phyloP scores from a whole-genome alignment of 805 yeast genomes.

The Pichia kluyveri region DNA sequence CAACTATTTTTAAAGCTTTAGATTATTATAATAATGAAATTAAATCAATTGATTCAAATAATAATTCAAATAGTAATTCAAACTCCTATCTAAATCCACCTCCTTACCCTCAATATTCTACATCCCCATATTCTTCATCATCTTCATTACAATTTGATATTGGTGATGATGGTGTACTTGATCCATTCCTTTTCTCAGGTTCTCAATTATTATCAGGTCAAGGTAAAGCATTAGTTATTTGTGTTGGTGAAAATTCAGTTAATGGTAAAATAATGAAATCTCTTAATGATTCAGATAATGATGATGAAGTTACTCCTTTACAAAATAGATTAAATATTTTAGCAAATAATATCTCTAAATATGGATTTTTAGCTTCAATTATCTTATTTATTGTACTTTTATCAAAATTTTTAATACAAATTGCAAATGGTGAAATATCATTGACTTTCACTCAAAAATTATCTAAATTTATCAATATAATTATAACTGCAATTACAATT shows the following conservation, averaged over 20 bases:
- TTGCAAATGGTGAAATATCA: constrained; percentile 34
- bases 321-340: constrained; percentile 72
- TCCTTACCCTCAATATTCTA: no score
- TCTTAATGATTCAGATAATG: constrained; percentile 64
- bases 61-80: constrained; percentile 4
- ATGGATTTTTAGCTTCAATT: constrained; percentile 80
- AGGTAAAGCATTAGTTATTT: constrained; percentile 79
- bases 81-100: no score
- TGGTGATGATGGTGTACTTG: constrained; percentile 40
- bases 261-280: constrained; percentile 89
- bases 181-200: constrained; percentile 87
- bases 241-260: constrained; percentile 83
- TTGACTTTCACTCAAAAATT: constrained; percentile 68
- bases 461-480: constrained; percentile 68
- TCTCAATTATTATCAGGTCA: constrained; percentile 80
- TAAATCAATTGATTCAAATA: constrained; percentile 16
- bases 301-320: constrained; percentile 72
- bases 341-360: constrained; percentile 92
- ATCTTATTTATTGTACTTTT: constrained; percentile 74
- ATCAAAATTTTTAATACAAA: constrained; percentile 60
- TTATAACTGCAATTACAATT: constrained; percentile 86
- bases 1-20: constrained; percentile 40
- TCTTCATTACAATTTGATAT: constrained; percentile 24
- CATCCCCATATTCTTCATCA: constrained; percentile 6
- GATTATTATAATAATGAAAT: constrained; percentile 16